Conservation (phyloP, 2,329 filamentous ascomycete genomes). For the Monosporascus sp. region DNA sequence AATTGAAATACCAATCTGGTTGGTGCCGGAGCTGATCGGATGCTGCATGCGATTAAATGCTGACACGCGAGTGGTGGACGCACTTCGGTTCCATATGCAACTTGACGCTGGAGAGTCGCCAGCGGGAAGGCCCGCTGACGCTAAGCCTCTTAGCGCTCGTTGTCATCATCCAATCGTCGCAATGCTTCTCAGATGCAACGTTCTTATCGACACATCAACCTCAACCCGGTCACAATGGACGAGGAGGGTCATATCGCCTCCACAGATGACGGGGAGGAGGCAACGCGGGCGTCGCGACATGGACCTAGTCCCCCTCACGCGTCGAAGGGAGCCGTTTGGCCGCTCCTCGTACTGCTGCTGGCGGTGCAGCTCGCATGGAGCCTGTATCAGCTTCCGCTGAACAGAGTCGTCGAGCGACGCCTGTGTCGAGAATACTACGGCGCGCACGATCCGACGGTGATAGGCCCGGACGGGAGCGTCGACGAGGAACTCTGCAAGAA, state of each 20-base stretch:
- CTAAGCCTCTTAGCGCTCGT: too few relatives aligned
- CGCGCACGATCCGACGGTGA: slow-evolving; percentile 30
- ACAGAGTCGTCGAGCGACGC: slow-evolving; percentile 40
- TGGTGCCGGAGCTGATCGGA: too few relatives aligned
- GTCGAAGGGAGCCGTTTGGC: background rate
- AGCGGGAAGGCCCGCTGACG: too few relatives aligned
- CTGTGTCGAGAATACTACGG: slow-evolving; percentile 47
- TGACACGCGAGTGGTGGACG: too few relatives aligned
- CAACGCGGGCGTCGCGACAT: too few relatives aligned
- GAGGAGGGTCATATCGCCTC: background rate
- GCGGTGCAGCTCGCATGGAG: slow-evolving; percentile 43
- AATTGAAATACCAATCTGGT: too few relatives aligned
- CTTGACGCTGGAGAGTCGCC: too few relatives aligned
- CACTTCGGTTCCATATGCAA: too few relatives aligned
- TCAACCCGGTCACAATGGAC: background rate
- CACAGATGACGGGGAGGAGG: background rate
- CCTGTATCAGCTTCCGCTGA: slow-evolving; percentile 43
- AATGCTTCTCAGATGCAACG: too few relatives aligned
- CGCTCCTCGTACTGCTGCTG: slow-evolving; percentile 36
- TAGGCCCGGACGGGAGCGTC: slow-evolving; percentile 33
- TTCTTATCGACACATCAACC: background rate
- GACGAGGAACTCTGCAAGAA: slow-evolving; percentile 51
- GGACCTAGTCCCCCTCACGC: background rate
- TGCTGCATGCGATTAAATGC: too few relatives aligned
- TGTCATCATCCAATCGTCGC: too few relatives aligned